A percentile compares a stretch with the other conserved stretches of the same genome.
Evolutionary conservation across 306 rosid genomes (phyloP).

Genomic region (Urtica urens): DNA sequence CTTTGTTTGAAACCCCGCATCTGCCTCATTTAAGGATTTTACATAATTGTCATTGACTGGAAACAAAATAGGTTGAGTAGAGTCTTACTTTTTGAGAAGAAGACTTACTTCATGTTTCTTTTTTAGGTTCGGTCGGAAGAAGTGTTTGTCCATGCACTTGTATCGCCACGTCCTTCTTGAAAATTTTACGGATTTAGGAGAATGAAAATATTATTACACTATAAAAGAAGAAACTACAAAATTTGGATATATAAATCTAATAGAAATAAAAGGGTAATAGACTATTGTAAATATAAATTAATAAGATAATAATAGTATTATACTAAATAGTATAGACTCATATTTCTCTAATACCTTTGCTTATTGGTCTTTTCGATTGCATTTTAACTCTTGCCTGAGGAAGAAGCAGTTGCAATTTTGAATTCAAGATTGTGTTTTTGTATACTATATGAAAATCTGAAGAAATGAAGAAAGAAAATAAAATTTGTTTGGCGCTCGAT

Average conservation of each 20-base stretch:
- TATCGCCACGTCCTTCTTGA: constrained; percentile 92
- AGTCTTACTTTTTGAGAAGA: constrained; percentile 5
- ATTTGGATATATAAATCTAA: too few species aligned
- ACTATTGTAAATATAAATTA: too few species aligned
- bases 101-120: constrained; percentile 66
- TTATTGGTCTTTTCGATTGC: constrained; percentile 53
- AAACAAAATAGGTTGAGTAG: constrained; percentile 13
- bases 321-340: too few species aligned
- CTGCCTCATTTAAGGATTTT: constrained; percentile 80
- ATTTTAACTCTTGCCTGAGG: constrained; percentile 76
- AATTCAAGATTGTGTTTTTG: too few species aligned
- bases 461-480: too few species aligned
- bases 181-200: too few species aligned
- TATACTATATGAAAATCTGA: too few species aligned
- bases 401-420: too few species aligned
- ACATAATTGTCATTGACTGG: constrained; percentile 54
- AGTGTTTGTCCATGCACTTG: constrained; percentile 85
- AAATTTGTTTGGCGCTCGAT: constrained; percentile 72
- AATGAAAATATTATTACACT: too few species aligned
- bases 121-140: constrained; percentile 79
- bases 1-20: constrained; percentile 68
- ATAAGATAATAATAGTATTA: too few species aligned
- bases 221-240: too few species aligned
- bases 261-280: too few species aligned
- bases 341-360: constrained; percentile 49